Conservation (phyloP, 345 rosid genomes). For the Salix suchowensis region DNA sequence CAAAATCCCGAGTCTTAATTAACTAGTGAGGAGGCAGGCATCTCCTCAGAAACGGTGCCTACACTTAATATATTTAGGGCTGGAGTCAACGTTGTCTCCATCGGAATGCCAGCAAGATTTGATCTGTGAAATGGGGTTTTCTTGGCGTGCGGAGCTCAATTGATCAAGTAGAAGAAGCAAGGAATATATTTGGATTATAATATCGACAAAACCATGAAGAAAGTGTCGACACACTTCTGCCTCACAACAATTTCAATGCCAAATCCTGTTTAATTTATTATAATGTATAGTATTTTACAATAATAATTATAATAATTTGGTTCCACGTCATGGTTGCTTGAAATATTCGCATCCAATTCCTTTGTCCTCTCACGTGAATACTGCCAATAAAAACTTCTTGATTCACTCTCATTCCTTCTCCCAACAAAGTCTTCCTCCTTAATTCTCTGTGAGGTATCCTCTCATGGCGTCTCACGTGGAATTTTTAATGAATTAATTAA, state of each 20-base stretch:
- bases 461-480: too few species aligned
- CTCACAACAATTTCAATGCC: background rate
- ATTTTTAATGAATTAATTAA: too few species aligned
- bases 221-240: background rate
- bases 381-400: background rate
- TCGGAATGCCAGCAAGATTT: background rate
- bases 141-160: slow-evolving; percentile 33
- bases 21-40: background rate
- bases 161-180: background rate
- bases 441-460: too few species aligned
- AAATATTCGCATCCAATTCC: slow-evolving; percentile 12
- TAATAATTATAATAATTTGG: slow-evolving; percentile 2
- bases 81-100: background rate
- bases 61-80: background rate
- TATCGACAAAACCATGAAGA: background rate
- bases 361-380: background rate
- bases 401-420: background rate
- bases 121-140: slow-evolving; percentile 2
- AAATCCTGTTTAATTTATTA: background rate
- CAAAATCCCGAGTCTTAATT: background rate
- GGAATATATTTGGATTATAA: background rate
- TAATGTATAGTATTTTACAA: background rate
- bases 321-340: slow-evolving; percentile 27
- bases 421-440: too few species aligned
- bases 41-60: background rate